Percentiles rank a stretch among this genome's conserved stretches.
These are phyloP conservation scores for Tricholoma furcatifolium DNA, from an alignment of 768 basidiomycete genomes.

Conservation along the genomic window DNA sequence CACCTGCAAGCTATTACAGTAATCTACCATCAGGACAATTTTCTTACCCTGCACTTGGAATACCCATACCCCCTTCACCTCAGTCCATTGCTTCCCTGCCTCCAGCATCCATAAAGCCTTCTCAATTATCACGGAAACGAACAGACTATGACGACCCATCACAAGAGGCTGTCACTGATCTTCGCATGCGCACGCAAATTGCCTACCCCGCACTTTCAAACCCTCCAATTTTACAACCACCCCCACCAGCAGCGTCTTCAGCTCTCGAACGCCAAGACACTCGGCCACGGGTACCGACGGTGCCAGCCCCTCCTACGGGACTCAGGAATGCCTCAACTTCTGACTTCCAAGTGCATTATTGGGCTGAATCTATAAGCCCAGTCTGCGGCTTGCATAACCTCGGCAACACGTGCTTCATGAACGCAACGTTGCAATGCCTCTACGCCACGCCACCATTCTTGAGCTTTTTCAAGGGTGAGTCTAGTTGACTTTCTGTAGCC, in stretches of 20 bases:
- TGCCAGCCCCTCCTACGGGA: slow-evolving; percentile 45
- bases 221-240: slow-evolving; percentile 67
- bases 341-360: slow-evolving; percentile 81
- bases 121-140: slow-evolving; percentile 64
- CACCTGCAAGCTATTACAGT: slow-evolving; percentile 32
- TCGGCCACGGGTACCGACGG: slow-evolving; percentile 52
- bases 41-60: slow-evolving; percentile 50
- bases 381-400: slow-evolving; percentile 90
- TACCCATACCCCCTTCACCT: slow-evolving; percentile 32
- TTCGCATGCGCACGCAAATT: slow-evolving; percentile 52
- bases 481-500: not conserved
- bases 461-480: slow-evolving; percentile 84
- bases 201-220: slow-evolving; percentile 78
- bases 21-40: slow-evolving; percentile 25
- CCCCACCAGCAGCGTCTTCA: slow-evolving; percentile 74
- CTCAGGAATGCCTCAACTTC: slow-evolving; percentile 58
- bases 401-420: slow-evolving; percentile 99
- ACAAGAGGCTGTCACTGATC: slow-evolving; percentile 54
- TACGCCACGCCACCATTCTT: slow-evolving; percentile 94
- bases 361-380: slow-evolving; percentile 78
- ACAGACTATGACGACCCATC: slow-evolving; percentile 83
- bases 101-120: slow-evolving; percentile 81
- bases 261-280: slow-evolving; percentile 75
- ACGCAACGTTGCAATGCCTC: slow-evolving; percentile 95
- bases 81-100: slow-evolving; percentile 67